Evolutionary conservation across 1,284 basidiomycete species (phyloP), one percentile per base, ranked within the genome.

Genomic region (Cutaneotrichosporon mucoides): DNA sequence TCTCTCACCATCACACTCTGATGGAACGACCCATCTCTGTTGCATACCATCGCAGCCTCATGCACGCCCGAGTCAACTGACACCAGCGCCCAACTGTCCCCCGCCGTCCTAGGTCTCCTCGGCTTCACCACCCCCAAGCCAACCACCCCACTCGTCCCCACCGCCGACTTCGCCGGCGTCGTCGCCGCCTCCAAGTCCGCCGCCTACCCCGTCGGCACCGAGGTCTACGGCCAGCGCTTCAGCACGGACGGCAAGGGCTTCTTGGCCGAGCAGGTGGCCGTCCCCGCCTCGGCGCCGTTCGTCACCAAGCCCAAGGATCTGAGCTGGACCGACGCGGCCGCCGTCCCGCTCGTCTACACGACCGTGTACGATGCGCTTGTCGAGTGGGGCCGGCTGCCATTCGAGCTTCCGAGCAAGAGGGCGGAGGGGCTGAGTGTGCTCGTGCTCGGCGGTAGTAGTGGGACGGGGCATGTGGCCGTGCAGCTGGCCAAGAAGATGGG

Each of bases 391-490:
- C 66, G 80, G 24, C 59, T 85, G 24, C 60, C 62, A 6, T 48
- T 48, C 36, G 7, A 4, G 1, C 5, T 16, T 2, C n/a, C n/a
- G 3, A 15, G 11, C 6, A 10, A 46, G 44, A 9, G 3, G 36
- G 16, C 3, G 1, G 48, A 12, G n/a, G 9, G 15, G 6, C 62
- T 69, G 44, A 37, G 35, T 0, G 76, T 89, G 5, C 82, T 88
- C 61, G 79, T 89, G 61, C 84, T 87, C 48, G 87, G 88, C 0
- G 87, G 85, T 0, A 84, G 83, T 15, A 83, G 84, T 2, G 76
- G 82, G 4, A 86, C 87, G 2, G 88, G 87, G 0, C 78, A 80
- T 15, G 81, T 81, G 59, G 86, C 84, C 0, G 84, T 88, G 44
- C 86, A 88, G 66, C 76, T 88, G 13, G 85, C 86, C 3, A 86